Base-by-base conservation (phyloP, 2,329 filamentous ascomycete species). In the Ophiostoma sp. region DNA sequence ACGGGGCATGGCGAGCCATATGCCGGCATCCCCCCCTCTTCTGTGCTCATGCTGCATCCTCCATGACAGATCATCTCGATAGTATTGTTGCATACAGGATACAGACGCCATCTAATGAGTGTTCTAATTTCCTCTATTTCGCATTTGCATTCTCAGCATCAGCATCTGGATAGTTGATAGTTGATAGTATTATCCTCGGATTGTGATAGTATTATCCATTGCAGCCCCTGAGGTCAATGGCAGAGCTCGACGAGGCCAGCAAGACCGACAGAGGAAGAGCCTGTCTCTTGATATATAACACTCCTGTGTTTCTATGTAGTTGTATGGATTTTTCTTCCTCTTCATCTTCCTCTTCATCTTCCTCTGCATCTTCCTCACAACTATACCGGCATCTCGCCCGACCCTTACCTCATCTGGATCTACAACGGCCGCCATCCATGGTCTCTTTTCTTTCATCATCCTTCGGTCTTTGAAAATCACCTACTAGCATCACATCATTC, bases 51-150 rank as follows among this genome's bases (percentile, higher is more conserved):
- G 36, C 5, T 17, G 44, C 23, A 60, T 57, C 27, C 27, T 31
- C 27, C 54, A 15, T 65, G 62, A 65, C 35, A 41, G 62, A 65
- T 65, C 62, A 39, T 65, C 35, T 65, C 62, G 62, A 65, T 64
- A 64, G 60, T 36, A 33, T 36, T 20, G 60, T 23, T 39, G 8
- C 62, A 64, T n/a, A 20, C 33, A 64, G 6, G 17, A 39, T 60
- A 31, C 27, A 23, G 57, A 39, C 60, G 31, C 33, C 33, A 36
- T 64, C 17, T 23, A 60, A 2, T 15, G 6, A n/a, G 20, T 60
- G n/a, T 2, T 7, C n/a, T 57, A 33, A 13, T 60, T 27, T 27
- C 1, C n/a, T 27, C 1, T 57, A 20, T 31, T 23, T 41, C 23
- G 13, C 23, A 57, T 57, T 17, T n/a, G 27, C 23, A 15, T 6